These are phyloP conservation scores for Lactifluus hygrophoroides DNA, from an alignment of 768 basidiomycete genomes.

Conservation along the genomic window DNA sequence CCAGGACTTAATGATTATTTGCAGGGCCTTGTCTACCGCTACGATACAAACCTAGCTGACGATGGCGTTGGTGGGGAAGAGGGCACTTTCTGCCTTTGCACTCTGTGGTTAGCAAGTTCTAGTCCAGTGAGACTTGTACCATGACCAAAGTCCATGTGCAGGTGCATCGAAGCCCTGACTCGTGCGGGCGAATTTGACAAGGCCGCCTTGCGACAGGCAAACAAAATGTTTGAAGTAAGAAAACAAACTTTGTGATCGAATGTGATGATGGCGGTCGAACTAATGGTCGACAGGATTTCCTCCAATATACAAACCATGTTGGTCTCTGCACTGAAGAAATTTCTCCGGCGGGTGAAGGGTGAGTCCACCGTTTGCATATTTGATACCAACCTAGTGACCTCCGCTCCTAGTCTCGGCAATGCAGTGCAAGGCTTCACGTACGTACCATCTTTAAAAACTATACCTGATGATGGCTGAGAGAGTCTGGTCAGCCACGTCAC, in stretches of 20 bases:
- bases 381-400: slow-evolving; percentile 8
- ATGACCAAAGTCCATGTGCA: slow-evolving; percentile 24
- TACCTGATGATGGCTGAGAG: neutral
- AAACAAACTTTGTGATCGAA: too few relatives aligned
- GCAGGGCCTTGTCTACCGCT: slow-evolving; percentile 84
- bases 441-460: slow-evolving; percentile 54
- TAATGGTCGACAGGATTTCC: slow-evolving; percentile 47
- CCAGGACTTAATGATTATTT: slow-evolving; percentile 9
- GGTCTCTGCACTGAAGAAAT: slow-evolving; percentile 83
- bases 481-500: slow-evolving; percentile 56
- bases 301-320: slow-evolving; percentile 80
- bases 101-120: slow-evolving; percentile 46
- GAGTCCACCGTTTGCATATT: slow-evolving; percentile 22
- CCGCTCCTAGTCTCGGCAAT: slow-evolving; percentile 56
- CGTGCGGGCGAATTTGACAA: slow-evolving; percentile 76
- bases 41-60: slow-evolving; percentile 75
- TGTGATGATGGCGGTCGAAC: neutral
- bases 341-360: slow-evolving; percentile 79
- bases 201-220: slow-evolving; percentile 53
- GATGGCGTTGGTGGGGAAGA: slow-evolving; percentile 97
- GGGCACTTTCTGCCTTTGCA: slow-evolving; percentile 89
- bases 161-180: slow-evolving; percentile 85
- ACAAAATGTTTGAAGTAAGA: slow-evolving; percentile 84
- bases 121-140: neutral
- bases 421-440: slow-evolving; percentile 88